phyloP scores from a whole-genome alignment of 2,329 filamentous ascomycete genomes.

The Lomentospora prolificans region DNA sequence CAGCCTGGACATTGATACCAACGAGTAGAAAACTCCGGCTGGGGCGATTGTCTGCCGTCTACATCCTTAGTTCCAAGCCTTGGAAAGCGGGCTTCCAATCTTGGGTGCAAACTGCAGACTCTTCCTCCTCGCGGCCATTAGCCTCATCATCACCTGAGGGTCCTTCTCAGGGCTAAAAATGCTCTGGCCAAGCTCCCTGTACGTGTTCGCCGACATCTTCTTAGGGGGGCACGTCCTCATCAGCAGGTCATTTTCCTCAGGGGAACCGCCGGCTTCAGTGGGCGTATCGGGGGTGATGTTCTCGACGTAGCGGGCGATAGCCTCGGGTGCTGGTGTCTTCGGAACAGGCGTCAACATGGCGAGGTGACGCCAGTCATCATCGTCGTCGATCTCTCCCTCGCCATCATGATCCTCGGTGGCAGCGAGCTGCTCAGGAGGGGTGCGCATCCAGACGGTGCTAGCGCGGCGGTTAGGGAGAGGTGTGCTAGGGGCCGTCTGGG shows the following conservation, averaged over 20 bases:
- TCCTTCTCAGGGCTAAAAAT: conserved; percentile 41
- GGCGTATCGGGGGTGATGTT: conserved; percentile 37
- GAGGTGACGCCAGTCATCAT: conserved; percentile 27
- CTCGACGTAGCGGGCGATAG: conserved; percentile 41
- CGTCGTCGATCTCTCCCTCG: conserved; percentile 27
- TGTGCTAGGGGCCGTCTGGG: conserved; percentile 33
- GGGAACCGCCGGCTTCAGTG: conserved; percentile 24
- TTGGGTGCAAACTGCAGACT: conserved; percentile 70
- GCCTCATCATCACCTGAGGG: conserved; percentile 46
- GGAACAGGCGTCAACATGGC: conserved; percentile 45
- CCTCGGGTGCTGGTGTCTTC: conserved; percentile 48
- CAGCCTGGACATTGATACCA: too few relatives aligned
- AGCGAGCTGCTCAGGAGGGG: conserved; percentile 33
- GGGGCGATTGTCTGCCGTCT: too few relatives aligned
- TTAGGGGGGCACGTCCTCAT: conserved; percentile 41
- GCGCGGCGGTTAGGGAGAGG: conserved; percentile 39
- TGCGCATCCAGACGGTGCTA: conserved; percentile 45
- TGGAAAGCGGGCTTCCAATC: conserved; percentile 60
- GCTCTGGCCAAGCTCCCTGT: conserved; percentile 27
- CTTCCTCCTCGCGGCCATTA: conserved; percentile 66
- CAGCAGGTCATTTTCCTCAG: conserved; percentile 27
- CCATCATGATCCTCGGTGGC: conserved; percentile 18
- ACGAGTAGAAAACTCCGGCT: too few relatives aligned
- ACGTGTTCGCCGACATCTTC: conserved; percentile 4
- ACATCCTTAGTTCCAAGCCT: conserved; percentile 40